Percentiles rank a stretch among this genome's conserved stretches.
These are phyloP conservation scores for Pezicula radicicola DNA, from an alignment of 2,329 filamentous ascomycete species.

Conservation along the genomic window DNA sequence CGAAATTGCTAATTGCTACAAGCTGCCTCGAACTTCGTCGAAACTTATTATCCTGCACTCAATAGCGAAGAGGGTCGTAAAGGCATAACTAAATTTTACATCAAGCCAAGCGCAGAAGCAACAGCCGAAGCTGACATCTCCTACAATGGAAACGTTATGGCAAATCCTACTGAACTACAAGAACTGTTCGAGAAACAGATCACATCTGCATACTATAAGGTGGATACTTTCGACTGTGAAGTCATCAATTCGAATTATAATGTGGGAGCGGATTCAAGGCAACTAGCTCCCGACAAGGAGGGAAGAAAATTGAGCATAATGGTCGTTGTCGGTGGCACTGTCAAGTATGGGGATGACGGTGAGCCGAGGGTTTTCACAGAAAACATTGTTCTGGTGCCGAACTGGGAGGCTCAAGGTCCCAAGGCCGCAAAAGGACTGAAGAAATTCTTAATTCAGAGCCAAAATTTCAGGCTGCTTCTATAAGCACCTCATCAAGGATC, in stretches of 20 bases:
- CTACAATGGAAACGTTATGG: constrained; percentile 72
- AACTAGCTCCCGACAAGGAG: constrained; percentile 37
- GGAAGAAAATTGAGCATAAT: constrained; percentile 67
- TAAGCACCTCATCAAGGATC: constrained; percentile 4
- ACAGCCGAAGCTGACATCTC: constrained; percentile 63
- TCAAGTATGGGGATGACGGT: constrained; percentile 61
- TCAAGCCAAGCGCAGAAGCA: constrained; percentile 53
- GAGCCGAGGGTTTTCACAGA: constrained; percentile 68
- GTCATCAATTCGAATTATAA: constrained; percentile 68
- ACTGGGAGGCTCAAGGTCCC: constrained; percentile 55
- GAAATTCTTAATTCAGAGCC: constrained; percentile 66
- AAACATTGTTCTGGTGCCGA: constrained; percentile 76
- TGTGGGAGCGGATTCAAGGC: constrained; percentile 49
- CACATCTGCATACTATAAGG: constrained; percentile 61
- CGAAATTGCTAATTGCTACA: constrained; percentile 9
- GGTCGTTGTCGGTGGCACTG: constrained; percentile 70
- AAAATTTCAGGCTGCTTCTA: constrained; percentile 59
- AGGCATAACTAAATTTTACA: constrained; percentile 67
- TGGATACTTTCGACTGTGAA: constrained; percentile 74
- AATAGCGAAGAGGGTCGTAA: constrained; percentile 47
- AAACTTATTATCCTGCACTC: constrained; percentile 73
- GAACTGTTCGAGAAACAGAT: constrained; percentile 66
- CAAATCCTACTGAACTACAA: constrained; percentile 62
- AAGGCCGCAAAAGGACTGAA: constrained; percentile 51
- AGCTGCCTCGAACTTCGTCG: constrained; percentile 72